Base-by-base conservation (phyloP, 73 alveolate genomes). In the Blepharisma stoltei region DNA sequence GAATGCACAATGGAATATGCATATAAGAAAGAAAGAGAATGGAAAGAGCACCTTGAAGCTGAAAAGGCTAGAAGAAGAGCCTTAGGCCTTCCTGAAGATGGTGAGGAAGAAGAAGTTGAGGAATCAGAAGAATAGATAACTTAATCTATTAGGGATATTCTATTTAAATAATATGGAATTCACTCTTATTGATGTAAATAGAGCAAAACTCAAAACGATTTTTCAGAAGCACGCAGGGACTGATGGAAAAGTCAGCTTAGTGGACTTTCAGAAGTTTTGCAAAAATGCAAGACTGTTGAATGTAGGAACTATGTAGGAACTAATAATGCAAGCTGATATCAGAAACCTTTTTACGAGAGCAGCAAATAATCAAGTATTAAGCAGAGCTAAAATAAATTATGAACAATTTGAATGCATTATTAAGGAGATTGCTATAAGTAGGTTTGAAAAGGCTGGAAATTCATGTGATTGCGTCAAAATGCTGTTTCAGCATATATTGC, bases 1-100 rank as follows among this genome's bases (percentile, higher is more conserved):
- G 76, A 60, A 60, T n/a, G 76, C 37, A 60, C 76, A 11, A 60
- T 60, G 76, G 49, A 25, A 60, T 60, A 60, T 60, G 76, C 55
- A 11, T 25, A 25, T 27, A 25, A 27, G 52, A 60, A 60, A 60
- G 76, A 60, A 60, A 60, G 21, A 14, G 76, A 60, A 37, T 60
- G 76, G 76, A 60, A 21, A 25, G 76, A 21, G n/a, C n/a, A 21
- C n/a, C 14, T 11, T 11, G 76, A 60, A 60, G 76, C 37, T 2
- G 76, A 60, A 60, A 60, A 4, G 4, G 76, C 76, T 1, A 60
- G 76, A 60, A 60, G 76, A 60, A 60, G 21, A 60, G 76, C 76
- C 4, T 11, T 27, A 60, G 76, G 76, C 14, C 49, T 60, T 25
- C 55, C 37, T 27, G 76, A 60, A 11, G 76, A 60, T 25, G 76